Conservation (phyloP, 805 yeast genomes). For the Scheffersomyces stipitis region DNA sequence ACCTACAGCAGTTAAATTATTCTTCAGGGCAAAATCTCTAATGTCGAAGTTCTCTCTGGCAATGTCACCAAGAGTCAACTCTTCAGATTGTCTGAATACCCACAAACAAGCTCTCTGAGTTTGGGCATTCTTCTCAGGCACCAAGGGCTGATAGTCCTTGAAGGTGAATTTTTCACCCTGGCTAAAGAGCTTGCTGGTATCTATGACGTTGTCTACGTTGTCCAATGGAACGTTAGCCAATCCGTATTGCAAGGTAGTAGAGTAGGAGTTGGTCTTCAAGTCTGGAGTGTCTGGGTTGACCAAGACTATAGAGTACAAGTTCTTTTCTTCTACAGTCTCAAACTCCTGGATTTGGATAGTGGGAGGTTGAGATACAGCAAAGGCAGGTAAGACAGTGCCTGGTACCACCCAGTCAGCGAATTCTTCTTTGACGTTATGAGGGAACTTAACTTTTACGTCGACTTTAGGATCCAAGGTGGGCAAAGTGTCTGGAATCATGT, state of each 20-base stretch:
- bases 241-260: slow-evolving; percentile 76
- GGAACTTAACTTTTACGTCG: slow-evolving; percentile 73
- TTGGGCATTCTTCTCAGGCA: slow-evolving; percentile 86
- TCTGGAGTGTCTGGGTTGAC: slow-evolving; percentile 95
- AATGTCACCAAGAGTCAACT: slow-evolving; percentile 16
- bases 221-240: slow-evolving; percentile 63
- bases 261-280: slow-evolving; percentile 61
- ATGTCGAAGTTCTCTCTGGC: slow-evolving; percentile 63
- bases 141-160: slow-evolving; percentile 72
- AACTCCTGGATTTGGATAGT: slow-evolving; percentile 73
- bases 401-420: slow-evolving; percentile 75
- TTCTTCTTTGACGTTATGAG: slow-evolving; percentile 55
- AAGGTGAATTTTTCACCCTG: slow-evolving; percentile 37
- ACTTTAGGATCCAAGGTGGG: slow-evolving; percentile 84
- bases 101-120: slow-evolving; percentile 82
- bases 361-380: slow-evolving; percentile 76
- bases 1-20: slow-evolving; percentile 75
- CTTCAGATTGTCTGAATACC: slow-evolving; percentile 74
- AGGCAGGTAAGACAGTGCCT: slow-evolving; percentile 71
- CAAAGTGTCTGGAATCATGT: slow-evolving; percentile 89
- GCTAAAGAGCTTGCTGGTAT: slow-evolving; percentile 39
- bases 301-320: slow-evolving; percentile 71
- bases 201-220: slow-evolving; percentile 57
- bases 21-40: slow-evolving; percentile 57
- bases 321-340: slow-evolving; percentile 44